Base-by-base conservation (phyloP, 257 asterid species). In the Jacaranda mimosifolia region DNA sequence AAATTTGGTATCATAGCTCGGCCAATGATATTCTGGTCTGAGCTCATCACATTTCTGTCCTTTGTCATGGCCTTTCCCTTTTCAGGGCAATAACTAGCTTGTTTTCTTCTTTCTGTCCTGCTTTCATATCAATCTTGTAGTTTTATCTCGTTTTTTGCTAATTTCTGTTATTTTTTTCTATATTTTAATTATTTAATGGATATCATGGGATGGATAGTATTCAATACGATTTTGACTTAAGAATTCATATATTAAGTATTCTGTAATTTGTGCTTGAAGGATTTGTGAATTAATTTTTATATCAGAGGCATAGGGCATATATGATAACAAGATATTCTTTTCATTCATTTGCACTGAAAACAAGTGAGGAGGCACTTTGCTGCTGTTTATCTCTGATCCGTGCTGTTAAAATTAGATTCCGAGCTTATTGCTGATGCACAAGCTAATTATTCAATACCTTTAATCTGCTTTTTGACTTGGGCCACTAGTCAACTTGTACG, bases 391-490 rank as follows among this genome's bases (percentile, higher is more conserved):
- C 45, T 60, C 38, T 48, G 9, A 71, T 51, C 57, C 68, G 15
- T 26, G 46, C 13, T 71, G 17, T n/a, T 65, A 26, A 59, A 68
- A 1, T 48, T 48, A 3, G 19, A 49, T 7, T 7, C 18, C 4
- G 43, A 15, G 32, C 32, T 2, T 1, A 26, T 26, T 39, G n/a
- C 58, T 7, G 46, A 73, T 21, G 21, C 59, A 63, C 38, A 15
- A 40, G 35, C 52, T 63, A 15, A 60, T 3, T 63, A 35, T 72
- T 39, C 2, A 26, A 26, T 26, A 19, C 68, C 49, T 42, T 56
- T 43, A 12, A 21, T 17, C 55, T n/a, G 72, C 51, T 60, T 68
- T 72, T 74, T 60, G 36, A 63, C 69, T 51, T 81, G 26, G 26
- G 32, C 32, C 52, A 52, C 40, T 43, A 12, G 40, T 17, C 43